Conservation (phyloP, 176 grass and related monocot genomes). For the Ensete glaucum region DNA sequence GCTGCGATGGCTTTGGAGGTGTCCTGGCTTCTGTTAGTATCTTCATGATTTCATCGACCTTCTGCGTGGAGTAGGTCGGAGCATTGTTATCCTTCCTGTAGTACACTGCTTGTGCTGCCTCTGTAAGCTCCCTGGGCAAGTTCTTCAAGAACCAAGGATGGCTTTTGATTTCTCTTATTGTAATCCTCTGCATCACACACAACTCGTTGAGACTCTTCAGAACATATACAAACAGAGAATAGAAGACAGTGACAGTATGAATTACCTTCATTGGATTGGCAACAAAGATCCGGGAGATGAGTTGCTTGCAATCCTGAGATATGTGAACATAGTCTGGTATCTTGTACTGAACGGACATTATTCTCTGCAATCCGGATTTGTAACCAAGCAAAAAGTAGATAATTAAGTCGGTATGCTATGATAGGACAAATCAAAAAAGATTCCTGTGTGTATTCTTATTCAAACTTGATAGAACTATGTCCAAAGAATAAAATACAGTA, state of each 20-base stretch:
- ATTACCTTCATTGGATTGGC: conserved; percentile 59
- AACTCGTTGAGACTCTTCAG: too few relatives aligned
- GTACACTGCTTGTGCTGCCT: conserved; percentile 57
- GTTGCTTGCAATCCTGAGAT: conserved; percentile 62
- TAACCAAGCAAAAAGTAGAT: not conserved
- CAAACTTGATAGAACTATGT: too few relatives aligned
- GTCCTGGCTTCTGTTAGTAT: conserved; percentile 77
- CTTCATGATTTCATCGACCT: conserved; percentile 58
- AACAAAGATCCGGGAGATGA: conserved; percentile 69
- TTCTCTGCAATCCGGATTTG: conserved; percentile 34
- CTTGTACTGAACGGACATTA: conserved; percentile 76
- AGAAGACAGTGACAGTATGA: not conserved
- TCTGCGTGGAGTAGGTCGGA: conserved; percentile 49
- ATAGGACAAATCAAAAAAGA: too few relatives aligned
- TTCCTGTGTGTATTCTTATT: too few relatives aligned
- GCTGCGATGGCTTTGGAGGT: conserved; percentile 22
- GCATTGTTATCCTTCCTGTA: conserved; percentile 33
- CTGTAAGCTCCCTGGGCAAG: conserved; percentile 74
- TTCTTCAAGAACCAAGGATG: conserved; percentile 85
- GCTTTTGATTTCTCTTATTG: conserved; percentile 63
- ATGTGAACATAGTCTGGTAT: conserved; percentile 88
- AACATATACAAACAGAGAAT: not conserved
- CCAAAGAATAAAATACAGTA: too few relatives aligned
- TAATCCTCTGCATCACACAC: conserved; percentile 41
- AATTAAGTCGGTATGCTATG: not conserved